These are phyloP conservation scores for Ceriops zippeliana DNA, from an alignment of 345 rosid genomes.

Conservation along the genomic window DNA sequence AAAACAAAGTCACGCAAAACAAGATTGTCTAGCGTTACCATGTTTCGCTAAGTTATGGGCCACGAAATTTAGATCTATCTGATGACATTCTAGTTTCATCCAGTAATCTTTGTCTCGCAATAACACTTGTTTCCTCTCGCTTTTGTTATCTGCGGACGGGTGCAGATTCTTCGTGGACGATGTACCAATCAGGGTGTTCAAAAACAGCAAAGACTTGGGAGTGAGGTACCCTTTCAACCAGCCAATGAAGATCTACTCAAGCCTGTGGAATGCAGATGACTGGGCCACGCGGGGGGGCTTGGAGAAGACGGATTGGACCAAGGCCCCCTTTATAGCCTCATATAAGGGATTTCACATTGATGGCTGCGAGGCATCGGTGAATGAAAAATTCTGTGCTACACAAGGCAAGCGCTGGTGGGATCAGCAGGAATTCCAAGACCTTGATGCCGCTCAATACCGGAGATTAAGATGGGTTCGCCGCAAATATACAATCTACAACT, in stretches of 20 bases:
- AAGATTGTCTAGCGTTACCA: too few species aligned
- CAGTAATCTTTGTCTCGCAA: too few species aligned
- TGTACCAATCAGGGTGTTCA: conserved; percentile 14
- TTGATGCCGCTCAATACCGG: not conserved
- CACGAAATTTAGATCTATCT: too few species aligned
- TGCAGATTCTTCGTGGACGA: conserved; percentile 14
- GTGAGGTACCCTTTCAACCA: not conserved
- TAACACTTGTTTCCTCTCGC: too few species aligned
- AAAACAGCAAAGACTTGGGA: conserved; percentile 8
- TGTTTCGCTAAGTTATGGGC: too few species aligned
- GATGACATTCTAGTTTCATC: too few species aligned
- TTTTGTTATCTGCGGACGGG: too few species aligned
- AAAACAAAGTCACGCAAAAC: too few species aligned
- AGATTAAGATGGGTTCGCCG: not conserved
- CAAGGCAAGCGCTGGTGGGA: conserved; percentile 4
- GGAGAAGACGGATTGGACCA: not conserved
- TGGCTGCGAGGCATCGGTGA: not conserved
- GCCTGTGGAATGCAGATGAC: not conserved
- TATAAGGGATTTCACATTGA: not conserved
- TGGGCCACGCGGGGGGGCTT: not conserved
- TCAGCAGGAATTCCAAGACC: not conserved
- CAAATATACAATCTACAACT: not conserved
- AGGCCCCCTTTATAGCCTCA: not conserved
- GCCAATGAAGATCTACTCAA: not conserved
- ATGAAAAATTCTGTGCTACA: not conserved